Percentiles rank a stretch among this genome's conserved stretches.
Conservation (phyloP, 2,329 filamentous ascomycete species). For the Chrysosporium keratinophilum region DNA sequence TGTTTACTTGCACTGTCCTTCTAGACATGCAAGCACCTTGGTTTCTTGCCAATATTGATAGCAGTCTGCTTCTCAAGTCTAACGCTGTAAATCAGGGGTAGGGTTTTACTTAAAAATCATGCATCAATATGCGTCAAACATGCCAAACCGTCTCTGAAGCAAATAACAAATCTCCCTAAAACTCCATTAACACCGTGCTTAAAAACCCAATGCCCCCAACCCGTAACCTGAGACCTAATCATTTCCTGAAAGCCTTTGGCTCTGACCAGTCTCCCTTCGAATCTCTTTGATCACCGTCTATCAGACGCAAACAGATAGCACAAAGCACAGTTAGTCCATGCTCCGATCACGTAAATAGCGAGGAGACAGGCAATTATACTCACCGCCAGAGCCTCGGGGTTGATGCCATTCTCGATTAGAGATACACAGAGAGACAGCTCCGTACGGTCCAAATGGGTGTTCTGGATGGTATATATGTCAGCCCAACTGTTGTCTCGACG, state of each 20-base stretch:
- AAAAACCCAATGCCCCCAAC: neutral
- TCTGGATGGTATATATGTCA: conserved; percentile 44
- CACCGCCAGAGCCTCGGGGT: conserved; percentile 89
- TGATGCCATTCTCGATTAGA: conserved; percentile 93
- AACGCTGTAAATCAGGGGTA: neutral
- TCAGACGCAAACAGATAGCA: neutral
- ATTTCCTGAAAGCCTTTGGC: conserved; percentile 1
- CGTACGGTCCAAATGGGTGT: conserved; percentile 82
- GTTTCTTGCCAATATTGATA: no score
- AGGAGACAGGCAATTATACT: conserved; percentile 34
- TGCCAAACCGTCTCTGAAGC: neutral
- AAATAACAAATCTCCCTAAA: neutral
- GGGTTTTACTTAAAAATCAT: neutral
- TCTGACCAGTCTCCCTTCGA: conserved; percentile 30
- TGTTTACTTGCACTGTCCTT: no score
- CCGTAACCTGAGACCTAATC: neutral
- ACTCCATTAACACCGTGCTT: neutral
- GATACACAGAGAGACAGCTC: conserved; percentile 92
- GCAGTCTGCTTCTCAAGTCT: no score
- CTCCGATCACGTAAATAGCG: conserved; percentile 9
- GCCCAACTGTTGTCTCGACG: neutral
- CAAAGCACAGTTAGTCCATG: conserved; percentile 4
- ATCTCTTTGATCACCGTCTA: conserved; percentile 41
- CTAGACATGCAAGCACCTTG: no score
- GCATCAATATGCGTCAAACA: neutral